Evolutionary conservation across 352 stramenopile genomes (phyloP), one percentile per base, ranked within the genome.

Genomic region (Phytophthora fragariaefolia): DNA sequence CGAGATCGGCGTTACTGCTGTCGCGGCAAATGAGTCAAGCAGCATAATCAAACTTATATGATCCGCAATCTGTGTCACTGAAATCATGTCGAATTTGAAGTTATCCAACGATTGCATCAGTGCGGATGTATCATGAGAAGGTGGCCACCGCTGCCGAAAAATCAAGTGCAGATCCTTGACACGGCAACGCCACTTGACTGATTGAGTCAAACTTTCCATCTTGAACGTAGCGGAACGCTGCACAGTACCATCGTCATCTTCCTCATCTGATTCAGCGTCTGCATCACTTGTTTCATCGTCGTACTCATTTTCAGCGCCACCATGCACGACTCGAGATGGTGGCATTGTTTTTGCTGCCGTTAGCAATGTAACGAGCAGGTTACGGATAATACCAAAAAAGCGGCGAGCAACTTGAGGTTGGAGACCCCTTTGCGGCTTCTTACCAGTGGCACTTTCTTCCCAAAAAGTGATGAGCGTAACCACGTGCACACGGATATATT

Each of bases 401-500:
- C 85, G 73, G 26, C 85, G 69, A 34, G 87, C 84, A 17, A 94
- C 82, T 63, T 92, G 79, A 6, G 87, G 85, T 51, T 96, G 83
- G 13, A 96, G 69, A 13, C 84, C 86, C 34, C 85, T 80, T 58
- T 91, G 79, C 0, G 83, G 76, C 24, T 89, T 93, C 20, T 74
- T 73, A 22, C 85, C 87, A 3, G 72, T 72, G 22, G 84, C 85
- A 54, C 79, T 91, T 49, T 96, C 85, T 57, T 94, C 83, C 85
- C 85, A 96, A 67, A 92, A 96, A 9, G 75, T 87, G 34, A 94
- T 81, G 10, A 96, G 71, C 40, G 87, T 93, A 48, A 89, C 76
- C 6, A 96, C 84, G 58, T 96, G 87, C 2, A 90, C 76, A 23
- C 86, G 85, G 46, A 96, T 87, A 38, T 92, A 94, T 66, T 66